phyloP scores from a whole-genome alignment of 345 rosid species.

The Eucalyptus polyanthemos region DNA sequence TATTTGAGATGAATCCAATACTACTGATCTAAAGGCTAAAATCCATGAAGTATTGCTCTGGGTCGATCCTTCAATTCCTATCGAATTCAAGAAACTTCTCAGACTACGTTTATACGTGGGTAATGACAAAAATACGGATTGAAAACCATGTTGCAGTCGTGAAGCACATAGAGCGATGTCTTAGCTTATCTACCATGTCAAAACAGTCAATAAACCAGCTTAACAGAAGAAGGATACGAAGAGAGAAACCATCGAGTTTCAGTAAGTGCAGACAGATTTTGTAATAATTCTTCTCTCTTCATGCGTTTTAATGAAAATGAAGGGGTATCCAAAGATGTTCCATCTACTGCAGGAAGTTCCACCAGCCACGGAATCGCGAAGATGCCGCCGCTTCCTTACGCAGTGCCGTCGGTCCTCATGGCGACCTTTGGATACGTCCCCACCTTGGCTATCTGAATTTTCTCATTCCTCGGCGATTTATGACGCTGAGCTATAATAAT shows the following conservation, averaged over 20 bases:
- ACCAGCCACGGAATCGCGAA: background rate
- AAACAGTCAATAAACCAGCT: background rate
- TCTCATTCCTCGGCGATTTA: background rate
- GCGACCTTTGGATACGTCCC: constrained; percentile 2
- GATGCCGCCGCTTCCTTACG: background rate
- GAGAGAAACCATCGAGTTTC: background rate
- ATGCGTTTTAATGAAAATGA: background rate
- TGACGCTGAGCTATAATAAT: background rate
- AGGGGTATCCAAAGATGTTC: background rate
- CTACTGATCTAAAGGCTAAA: background rate
- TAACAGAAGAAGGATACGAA: background rate
- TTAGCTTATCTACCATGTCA: background rate
- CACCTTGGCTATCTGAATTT: background rate
- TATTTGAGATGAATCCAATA: background rate
- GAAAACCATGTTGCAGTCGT: background rate
- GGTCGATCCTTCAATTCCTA: background rate
- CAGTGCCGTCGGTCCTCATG: background rate
- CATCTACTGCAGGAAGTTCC: background rate
- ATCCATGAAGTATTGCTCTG: background rate
- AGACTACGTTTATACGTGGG: background rate
- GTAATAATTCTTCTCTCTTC: background rate
- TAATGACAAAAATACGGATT: background rate
- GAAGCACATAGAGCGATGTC: background rate
- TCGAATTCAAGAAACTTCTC: background rate
- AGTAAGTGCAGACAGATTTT: background rate